These are phyloP conservation scores for Backusella tuberculispora DNA, from an alignment of 192 early-diverging fungal genomes.

Conservation along the genomic window DNA sequence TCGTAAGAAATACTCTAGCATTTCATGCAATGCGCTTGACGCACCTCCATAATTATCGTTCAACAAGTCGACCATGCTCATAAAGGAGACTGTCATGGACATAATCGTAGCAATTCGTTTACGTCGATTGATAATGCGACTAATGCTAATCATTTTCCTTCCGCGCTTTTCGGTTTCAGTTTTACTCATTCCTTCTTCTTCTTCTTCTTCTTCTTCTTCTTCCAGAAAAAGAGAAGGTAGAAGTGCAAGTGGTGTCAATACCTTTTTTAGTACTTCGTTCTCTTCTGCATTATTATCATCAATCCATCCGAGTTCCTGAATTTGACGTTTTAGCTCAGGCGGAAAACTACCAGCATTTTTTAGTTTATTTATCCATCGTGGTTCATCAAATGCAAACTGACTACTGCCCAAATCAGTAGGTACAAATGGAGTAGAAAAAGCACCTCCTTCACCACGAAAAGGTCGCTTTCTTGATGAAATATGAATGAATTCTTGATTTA, in stretches of 20 bases:
- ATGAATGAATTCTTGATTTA: constrained; percentile 50
- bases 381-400: constrained; percentile 57
- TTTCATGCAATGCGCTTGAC: constrained; percentile 43
- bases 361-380: constrained; percentile 53
- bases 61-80: constrained; percentile 54
- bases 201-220: constrained; percentile 54
- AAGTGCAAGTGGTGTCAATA: constrained; percentile 52
- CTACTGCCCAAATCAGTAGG: constrained; percentile 56
- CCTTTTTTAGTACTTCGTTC: constrained; percentile 45
- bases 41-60: constrained; percentile 53
- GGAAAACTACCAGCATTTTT: constrained; percentile 52
- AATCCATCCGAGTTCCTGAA: constrained; percentile 58
- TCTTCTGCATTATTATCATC: constrained; percentile 50
- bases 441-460: constrained; percentile 50
- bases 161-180: background rate
- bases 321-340: constrained; percentile 49
- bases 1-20: constrained; percentile 51
- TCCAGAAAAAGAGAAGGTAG: constrained; percentile 56
- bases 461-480: constrained; percentile 51
- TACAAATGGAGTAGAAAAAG: constrained; percentile 54
- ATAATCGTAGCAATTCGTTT: constrained; percentile 44
- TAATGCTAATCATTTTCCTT: constrained; percentile 7
- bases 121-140: constrained; percentile 22
- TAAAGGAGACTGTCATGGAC: constrained; percentile 46
- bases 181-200: constrained; percentile 17